phyloP scores from a whole-genome alignment of 1,284 basidiomycete species.

The Sanghuangporus sanghuang region DNA sequence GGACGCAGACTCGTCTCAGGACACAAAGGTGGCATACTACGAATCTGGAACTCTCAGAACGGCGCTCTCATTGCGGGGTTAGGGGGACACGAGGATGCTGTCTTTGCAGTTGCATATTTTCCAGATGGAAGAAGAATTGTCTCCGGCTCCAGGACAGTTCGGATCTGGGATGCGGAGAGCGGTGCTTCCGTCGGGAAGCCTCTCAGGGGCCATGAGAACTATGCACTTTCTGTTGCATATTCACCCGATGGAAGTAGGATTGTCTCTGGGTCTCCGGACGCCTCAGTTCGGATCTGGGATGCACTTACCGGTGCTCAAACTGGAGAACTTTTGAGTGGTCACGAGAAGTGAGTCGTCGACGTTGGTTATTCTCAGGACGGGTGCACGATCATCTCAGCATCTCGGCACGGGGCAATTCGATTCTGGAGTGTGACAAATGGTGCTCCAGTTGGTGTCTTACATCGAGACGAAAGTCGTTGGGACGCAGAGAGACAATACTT shows the following conservation, averaged over 20 bases:
- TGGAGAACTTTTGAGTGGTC: background rate
- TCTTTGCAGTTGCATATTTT: conserved; percentile 19
- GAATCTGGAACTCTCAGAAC: conserved; percentile 82
- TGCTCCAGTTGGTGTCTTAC: background rate
- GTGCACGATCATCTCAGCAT: conserved; percentile 24
- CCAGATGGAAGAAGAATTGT: background rate
- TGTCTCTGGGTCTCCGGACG: conserved; percentile 14
- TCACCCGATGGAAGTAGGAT: conserved; percentile 15
- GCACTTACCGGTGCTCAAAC: background rate
- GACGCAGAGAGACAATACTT: background rate
- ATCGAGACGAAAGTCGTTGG: background rate
- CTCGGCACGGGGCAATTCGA: conserved; percentile 79
- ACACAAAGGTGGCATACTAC: conserved; percentile 90
- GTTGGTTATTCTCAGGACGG: background rate
- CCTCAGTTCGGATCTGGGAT: conserved; percentile 17
- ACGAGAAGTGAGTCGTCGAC: background rate
- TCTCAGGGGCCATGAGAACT: too few species aligned
- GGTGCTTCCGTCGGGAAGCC: background rate
- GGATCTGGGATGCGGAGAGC: conserved; percentile 6
- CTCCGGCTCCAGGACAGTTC: conserved; percentile 3
- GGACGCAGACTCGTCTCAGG: too few species aligned
- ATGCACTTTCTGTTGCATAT: too few species aligned
- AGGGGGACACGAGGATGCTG: conserved; percentile 15
- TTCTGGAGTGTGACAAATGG: conserved; percentile 93
- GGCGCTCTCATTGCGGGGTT: background rate